Conservation (phyloP, 106 monocot genomes). For the Dendrobium huoshanense region DNA sequence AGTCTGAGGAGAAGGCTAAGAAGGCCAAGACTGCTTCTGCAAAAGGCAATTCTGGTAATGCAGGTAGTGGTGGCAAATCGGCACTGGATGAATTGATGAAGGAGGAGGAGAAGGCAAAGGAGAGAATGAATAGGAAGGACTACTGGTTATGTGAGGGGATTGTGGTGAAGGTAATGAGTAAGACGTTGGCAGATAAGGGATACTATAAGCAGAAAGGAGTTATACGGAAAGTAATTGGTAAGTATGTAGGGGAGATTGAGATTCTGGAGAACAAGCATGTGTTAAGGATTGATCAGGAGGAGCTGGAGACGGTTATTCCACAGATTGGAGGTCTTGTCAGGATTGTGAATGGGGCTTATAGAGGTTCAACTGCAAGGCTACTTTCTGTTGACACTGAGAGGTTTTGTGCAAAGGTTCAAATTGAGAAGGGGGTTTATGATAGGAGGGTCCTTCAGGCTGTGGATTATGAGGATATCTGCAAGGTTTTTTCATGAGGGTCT, state of each 20-base stretch:
- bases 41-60: not conserved
- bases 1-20: conserved; percentile 22
- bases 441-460: conserved; percentile 74
- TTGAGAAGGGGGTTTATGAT: conserved; percentile 94
- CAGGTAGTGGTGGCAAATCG: conserved; percentile 8
- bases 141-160: conserved; percentile 91
- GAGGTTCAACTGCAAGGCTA: conserved; percentile 69
- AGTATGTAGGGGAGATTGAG: conserved; percentile 83
- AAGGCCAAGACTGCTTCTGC: conserved; percentile 17
- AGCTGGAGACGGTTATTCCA: conserved; percentile 92
- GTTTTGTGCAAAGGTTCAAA: conserved; percentile 81
- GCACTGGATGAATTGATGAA: conserved; percentile 76
- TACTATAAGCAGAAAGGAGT: conserved; percentile 94
- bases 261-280: conserved; percentile 90
- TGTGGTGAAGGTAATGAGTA: conserved; percentile 96
- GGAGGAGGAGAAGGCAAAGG: conserved; percentile 95
- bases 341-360: conserved; percentile 94
- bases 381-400: conserved; percentile 58
- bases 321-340: conserved; percentile 84
- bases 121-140: conserved; percentile 83
- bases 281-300: conserved; percentile 83
- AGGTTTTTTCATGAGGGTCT: conserved; percentile 24
- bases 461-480: conserved; percentile 93
- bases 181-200: conserved; percentile 71
- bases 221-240: conserved; percentile 72